phyloP scores from a whole-genome alignment of 1,284 basidiomycete genomes.

The Wallemia ichthyophaga region DNA sequence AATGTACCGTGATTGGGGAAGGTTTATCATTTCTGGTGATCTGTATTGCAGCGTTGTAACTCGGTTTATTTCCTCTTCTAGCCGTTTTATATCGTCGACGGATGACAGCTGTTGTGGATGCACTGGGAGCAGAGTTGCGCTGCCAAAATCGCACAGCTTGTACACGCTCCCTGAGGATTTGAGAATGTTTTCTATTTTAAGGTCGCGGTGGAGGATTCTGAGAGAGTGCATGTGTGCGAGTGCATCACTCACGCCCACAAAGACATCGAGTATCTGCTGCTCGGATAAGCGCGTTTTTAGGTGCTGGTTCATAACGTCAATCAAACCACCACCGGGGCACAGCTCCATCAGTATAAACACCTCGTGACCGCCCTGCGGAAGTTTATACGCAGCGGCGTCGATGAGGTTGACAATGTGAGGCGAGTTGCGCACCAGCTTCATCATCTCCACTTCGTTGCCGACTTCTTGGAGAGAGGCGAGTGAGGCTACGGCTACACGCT shows the following conservation, averaged over 20 bases:
- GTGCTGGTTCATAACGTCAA: slow-evolving; percentile 95
- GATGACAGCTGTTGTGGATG: slow-evolving; percentile 33
- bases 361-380: slow-evolving; percentile 57
- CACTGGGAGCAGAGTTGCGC: slow-evolving; percentile 40
- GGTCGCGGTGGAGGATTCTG: slow-evolving; percentile 71
- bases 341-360: slow-evolving; percentile 99
- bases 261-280: slow-evolving; percentile 86
- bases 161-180: slow-evolving; percentile 34
- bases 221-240: slow-evolving; percentile 89
- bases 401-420: slow-evolving; percentile 79
- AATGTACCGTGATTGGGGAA: slow-evolving; percentile 45
- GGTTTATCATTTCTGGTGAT: slow-evolving; percentile 94
- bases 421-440: slow-evolving; percentile 66
- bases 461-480: slow-evolving; percentile 76
- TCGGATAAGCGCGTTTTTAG: slow-evolving; percentile 77
- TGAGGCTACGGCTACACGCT: slow-evolving; percentile 77
- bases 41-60: slow-evolving; percentile 87
- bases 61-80: slow-evolving; percentile 74
- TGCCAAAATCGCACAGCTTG: slow-evolving; percentile 97
- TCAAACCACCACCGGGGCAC: slow-evolving; percentile 76
- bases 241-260: slow-evolving; percentile 73
- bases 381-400: slow-evolving; percentile 64
- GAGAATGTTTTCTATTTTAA: slow-evolving; percentile 94
- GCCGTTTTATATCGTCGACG: slow-evolving; percentile 46
- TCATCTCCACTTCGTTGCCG: slow-evolving; percentile 90